Evolutionary conservation across 179 eudicot species (phyloP).

Genomic region (Drosera spatulata): DNA sequence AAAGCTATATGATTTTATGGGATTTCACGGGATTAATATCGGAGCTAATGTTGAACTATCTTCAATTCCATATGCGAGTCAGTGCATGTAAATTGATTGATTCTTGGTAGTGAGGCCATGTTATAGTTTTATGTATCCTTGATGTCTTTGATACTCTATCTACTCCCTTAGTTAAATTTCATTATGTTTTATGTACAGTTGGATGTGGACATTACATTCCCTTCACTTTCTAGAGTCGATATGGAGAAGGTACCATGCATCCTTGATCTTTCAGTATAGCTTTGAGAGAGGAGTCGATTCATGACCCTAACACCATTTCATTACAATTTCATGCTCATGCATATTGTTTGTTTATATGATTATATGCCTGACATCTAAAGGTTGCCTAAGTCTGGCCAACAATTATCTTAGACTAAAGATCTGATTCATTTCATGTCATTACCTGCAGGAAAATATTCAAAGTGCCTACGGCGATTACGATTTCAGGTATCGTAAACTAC

Average conservation of each 20-base stretch:
- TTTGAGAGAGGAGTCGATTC: background rate
- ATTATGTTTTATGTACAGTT: conserved; percentile 25
- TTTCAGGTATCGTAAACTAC: conserved; percentile 23
- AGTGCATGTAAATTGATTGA: background rate
- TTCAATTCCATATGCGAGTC: no score
- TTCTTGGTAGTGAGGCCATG: background rate
- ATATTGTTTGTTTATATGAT: no score
- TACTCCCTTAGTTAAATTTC: background rate
- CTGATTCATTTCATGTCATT: background rate
- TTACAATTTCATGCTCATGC: no score
- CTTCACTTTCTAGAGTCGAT: conserved; percentile 19
- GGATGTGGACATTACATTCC: conserved; percentile 31
- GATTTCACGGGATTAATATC: no score
- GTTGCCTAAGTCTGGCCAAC: no score
- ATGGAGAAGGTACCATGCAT: conserved; percentile 29
- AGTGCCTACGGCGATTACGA: conserved; percentile 22
- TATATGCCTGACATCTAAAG: no score
- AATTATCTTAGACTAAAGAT: background rate
- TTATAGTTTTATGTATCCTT: background rate
- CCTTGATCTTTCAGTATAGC: background rate
- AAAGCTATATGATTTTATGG: no score
- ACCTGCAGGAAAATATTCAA: conserved; percentile 37
- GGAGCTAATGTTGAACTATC: no score
- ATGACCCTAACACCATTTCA: no score
- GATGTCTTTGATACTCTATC: background rate